Conservation (phyloP, 78 protist species). For the Capsaspora owczarzaki region DNA sequence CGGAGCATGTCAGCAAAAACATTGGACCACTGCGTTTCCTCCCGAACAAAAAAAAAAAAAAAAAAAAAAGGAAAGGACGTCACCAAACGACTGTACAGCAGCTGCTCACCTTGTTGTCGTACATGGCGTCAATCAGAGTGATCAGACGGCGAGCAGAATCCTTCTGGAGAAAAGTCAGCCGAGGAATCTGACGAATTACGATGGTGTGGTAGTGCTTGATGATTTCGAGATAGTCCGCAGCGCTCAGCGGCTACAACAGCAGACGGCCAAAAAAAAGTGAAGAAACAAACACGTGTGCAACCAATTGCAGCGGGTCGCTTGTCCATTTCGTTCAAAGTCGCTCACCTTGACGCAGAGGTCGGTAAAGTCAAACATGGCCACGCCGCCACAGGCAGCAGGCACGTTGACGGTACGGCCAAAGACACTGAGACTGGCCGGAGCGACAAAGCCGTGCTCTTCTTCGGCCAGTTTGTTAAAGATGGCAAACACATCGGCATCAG, state of each 20-base stretch:
- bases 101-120: slow-evolving; percentile 47
- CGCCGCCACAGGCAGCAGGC: slow-evolving; percentile 20
- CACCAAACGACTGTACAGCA: not conserved
- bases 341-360: slow-evolving; percentile 56
- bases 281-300: not conserved
- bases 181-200: slow-evolving; percentile 51
- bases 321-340: not conserved
- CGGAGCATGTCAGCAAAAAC: too few species aligned
- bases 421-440: not conserved
- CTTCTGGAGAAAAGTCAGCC: slow-evolving; percentile 37
- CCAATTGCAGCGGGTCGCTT: not conserved
- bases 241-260: slow-evolving; percentile 34
- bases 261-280: not conserved
- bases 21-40: not conserved
- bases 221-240: slow-evolving; percentile 72
- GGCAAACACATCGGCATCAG: not conserved
- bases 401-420: slow-evolving; percentile 51
- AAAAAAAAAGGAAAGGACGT: not conserved
- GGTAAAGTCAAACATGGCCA: slow-evolving; percentile 45
- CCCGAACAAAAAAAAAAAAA: not conserved
- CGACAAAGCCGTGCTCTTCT: not conserved
- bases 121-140: slow-evolving; percentile 67
- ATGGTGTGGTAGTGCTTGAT: slow-evolving; percentile 57
- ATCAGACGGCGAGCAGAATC: slow-evolving; percentile 71
- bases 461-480: not conserved